Base-by-base conservation (phyloP, 106 monocot species). In the Platanthera guangdongensis region DNA sequence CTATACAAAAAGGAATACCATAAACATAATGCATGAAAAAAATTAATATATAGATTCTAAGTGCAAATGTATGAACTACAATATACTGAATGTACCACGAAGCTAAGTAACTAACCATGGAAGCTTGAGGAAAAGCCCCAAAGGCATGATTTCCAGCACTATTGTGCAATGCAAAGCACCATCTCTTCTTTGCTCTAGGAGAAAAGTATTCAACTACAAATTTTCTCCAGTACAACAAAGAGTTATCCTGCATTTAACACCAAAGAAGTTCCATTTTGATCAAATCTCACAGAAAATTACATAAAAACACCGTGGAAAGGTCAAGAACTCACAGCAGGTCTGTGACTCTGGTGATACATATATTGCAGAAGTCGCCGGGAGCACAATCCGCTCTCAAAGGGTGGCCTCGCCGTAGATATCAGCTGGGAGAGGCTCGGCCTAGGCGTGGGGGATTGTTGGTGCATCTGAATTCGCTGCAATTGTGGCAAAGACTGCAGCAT, bases 171-270 rank as follows among this genome's bases (percentile, higher is more conserved):
- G 97, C 88, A 47, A 99, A 71, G 62, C 97, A 99, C 91, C 89
- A 94, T 73, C 89, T 89, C 82, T 94, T 89, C 85, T 83, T 91
- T 25, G 94, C 91, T 74, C 79, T 79, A 45, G 94, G 89, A 47
- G 97, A 79, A 82, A 94, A 99, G 82, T 99, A 99, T 74, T 99
- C 88, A 0, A 75, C 68, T 48, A 92, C 91, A 83, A 99, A 87
- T 80, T 99, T 92, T 74, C 83, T 99, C 97, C 97, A 99, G 73
- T 99, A 99, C 16, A 80, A 39, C 73, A 99, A 88, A 21, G 86
- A 80, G 64, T 99, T 94, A 32, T 94, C 92, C 97, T 99, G 81
- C 60, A 82, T 39, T 2, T 71, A 71, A 50, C 9, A 67, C 51
- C 6, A 25, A 11, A 80, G 18, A 39, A 64, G 16, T 3, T 55